phyloP scores from a whole-genome alignment of 441 rosid genomes.

The Flueggea neowawraea region DNA sequence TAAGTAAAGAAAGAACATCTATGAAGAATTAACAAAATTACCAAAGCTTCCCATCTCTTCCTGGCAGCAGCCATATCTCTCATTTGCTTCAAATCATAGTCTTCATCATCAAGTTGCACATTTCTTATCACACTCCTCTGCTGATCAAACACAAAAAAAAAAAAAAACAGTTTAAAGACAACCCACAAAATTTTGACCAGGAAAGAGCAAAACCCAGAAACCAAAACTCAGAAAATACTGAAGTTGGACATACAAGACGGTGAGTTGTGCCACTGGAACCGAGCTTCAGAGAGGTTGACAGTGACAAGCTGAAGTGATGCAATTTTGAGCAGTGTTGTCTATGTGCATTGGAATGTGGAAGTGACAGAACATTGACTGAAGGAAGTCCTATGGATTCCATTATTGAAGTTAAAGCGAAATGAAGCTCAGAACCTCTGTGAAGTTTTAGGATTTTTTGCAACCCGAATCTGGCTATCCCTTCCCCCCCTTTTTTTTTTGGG shows the following conservation, averaged over 20 bases:
- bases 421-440: too few species aligned
- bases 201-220: conserved; percentile 12
- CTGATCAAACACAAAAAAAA: conserved; percentile 16
- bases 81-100: conserved; percentile 81
- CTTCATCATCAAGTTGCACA: conserved; percentile 66
- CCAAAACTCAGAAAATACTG: conserved; percentile 12
- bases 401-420: background rate
- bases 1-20: background rate
- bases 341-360: conserved; percentile 22
- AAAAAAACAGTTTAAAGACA: background rate
- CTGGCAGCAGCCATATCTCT: conserved; percentile 91
- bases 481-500: too few species aligned
- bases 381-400: conserved; percentile 68
- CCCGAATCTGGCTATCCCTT: too few species aligned
- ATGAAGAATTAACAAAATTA: conserved; percentile 11
- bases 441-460: too few species aligned
- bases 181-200: conserved; percentile 4
- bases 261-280: conserved; percentile 17
- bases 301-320: conserved; percentile 20
- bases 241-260: conserved; percentile 32
- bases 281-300: conserved; percentile 19
- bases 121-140: conserved; percentile 32
- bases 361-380: conserved; percentile 28
- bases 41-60: conserved; percentile 96
- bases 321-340: conserved; percentile 13